Conservation (phyloP, 345 rosid species). For the Geranium rotundifolium region DNA sequence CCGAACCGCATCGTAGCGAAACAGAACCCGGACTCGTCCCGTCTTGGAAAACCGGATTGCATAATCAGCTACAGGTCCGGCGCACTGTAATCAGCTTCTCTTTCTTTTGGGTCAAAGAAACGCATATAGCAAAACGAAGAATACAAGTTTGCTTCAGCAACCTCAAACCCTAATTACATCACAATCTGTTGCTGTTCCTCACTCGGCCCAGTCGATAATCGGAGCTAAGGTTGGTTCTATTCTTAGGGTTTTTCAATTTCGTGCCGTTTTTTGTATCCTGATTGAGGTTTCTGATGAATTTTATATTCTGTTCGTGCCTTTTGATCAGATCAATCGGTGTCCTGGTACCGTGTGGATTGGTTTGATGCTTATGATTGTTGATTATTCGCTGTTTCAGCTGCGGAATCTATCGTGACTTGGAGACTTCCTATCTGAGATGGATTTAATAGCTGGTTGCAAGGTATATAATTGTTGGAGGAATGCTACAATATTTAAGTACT, state of each 20-base stretch:
- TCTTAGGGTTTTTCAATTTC: neutral
- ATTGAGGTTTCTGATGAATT: slow-evolving; percentile 13
- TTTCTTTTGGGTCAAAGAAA: neutral
- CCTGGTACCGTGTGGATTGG: slow-evolving; percentile 16
- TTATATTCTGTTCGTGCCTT: slow-evolving; percentile 2
- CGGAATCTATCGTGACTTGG: slow-evolving; percentile 16
- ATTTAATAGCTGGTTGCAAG: slow-evolving; percentile 24
- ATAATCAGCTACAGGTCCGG: slow-evolving; percentile 73
- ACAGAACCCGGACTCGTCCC: slow-evolving; percentile 61
- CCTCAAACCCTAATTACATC: slow-evolving; percentile 31
- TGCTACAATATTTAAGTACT: no score
- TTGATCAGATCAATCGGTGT: slow-evolving; percentile 34
- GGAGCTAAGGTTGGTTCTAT: slow-evolving; percentile 1
- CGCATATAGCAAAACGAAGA: neutral
- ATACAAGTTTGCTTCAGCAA: slow-evolving; percentile 20
- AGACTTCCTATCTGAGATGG: slow-evolving; percentile 41
- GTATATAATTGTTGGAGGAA: neutral
- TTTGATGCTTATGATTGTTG: slow-evolving; percentile 17
- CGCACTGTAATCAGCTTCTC: slow-evolving; percentile 15
- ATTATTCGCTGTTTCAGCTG: slow-evolving; percentile 15
- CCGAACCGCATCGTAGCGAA: slow-evolving; percentile 20
- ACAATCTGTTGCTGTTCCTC: neutral
- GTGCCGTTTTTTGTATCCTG: slow-evolving; percentile 7
- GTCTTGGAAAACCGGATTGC: slow-evolving; percentile 39
- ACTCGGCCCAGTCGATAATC: neutral